Percentiles rank a stretch among this genome's conserved stretches.
phyloP scores from a whole-genome alignment of 2,329 filamentous ascomycete genomes.

The Colletotrichum sp. region DNA sequence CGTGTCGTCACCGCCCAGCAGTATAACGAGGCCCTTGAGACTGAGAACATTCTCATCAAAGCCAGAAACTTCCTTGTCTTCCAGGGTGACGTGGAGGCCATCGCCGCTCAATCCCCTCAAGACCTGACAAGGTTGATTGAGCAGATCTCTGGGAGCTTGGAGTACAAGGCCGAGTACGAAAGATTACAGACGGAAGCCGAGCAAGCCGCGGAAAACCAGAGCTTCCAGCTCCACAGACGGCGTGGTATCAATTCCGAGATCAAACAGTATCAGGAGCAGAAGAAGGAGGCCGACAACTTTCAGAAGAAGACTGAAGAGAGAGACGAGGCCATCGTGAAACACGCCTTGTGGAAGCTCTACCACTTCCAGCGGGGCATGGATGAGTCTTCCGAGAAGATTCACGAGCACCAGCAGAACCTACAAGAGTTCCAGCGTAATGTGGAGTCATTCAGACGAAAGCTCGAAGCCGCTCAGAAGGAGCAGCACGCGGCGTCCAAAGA shows the following conservation, averaged over 20 bases:
- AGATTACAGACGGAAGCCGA: constrained; percentile 85
- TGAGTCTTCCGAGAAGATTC: constrained; percentile 86
- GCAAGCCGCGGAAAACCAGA: constrained; percentile 86
- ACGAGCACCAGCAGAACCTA: constrained; percentile 91
- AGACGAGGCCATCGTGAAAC: constrained; percentile 88
- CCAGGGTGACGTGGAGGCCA: constrained; percentile 96
- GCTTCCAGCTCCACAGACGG: constrained; percentile 84
- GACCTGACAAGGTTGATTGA: constrained; percentile 94
- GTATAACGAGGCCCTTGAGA: constrained; percentile 91
- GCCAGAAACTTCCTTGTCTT: constrained; percentile 98
- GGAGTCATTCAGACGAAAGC: constrained; percentile 78
- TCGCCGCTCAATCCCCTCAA: constrained; percentile 92
- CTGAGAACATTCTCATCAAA: constrained; percentile 97
- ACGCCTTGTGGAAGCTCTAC: constrained; percentile 96
- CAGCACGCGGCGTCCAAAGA: constrained; percentile 79
- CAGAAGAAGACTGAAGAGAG: constrained; percentile 89
- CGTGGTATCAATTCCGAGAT: constrained; percentile 97
- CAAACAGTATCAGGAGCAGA: constrained; percentile 96
- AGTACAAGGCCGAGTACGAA: constrained; percentile 95
- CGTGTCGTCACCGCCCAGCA: constrained; percentile 85
- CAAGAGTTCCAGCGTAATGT: constrained; percentile 91
- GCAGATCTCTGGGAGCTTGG: constrained; percentile 95
- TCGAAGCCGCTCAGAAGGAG: constrained; percentile 84
- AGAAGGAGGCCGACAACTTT: constrained; percentile 92
- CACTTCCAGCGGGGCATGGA: constrained; percentile 95